Base-by-base conservation (phyloP, 2,329 filamentous ascomycete species). In the Amauroascus niger region DNA sequence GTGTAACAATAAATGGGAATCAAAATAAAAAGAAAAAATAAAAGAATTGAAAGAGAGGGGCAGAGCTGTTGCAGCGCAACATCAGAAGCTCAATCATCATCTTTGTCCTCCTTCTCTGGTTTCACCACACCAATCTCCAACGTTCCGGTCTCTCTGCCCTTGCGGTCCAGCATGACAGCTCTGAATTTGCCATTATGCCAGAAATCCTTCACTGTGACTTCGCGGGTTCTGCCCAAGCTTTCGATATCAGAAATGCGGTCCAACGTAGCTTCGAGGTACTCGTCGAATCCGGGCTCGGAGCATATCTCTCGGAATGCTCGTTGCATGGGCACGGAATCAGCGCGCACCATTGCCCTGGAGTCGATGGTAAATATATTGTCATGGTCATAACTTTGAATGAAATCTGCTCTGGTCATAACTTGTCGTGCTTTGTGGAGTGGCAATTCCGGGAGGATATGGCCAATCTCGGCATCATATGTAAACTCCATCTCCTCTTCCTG, bases 291-390 rank as follows among this genome's bases (percentile, higher is more conserved):
- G 3, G 81, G 78, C 61, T 84, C 71, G 2, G 74, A 68, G 65
- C 89, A 95, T 11, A 98, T 90, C 63, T 90, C 82, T 54, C 82
- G 79, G 70, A 98, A 95, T 0, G 93, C 93, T 47, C 83, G 82
- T 69, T 95, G 88, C 93, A 98, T 98, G 1, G 93, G 93, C 24
- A 98, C 91, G 1, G 85, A 91, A 68, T 94, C 91, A 1, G 93
- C 93, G 45, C 93, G 83, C 6, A 98, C 93, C 67, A 86, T 85
- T 14, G 90, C 88, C 39, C 80, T 79, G 55, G 84, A 88, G 56
- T 94, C 91, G 63, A 98, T 97, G 58, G 87, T 93, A 71, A 97
- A 96, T 55, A 98, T 81, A 66, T 97, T 97, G 56, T 93, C 80
- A 59, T 93, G 87, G 71, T 98, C 93, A 65, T 97, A 90, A 56